Base-by-base conservation (phyloP, 177 flowering plant genomes). In the Telopea speciosissima region DNA sequence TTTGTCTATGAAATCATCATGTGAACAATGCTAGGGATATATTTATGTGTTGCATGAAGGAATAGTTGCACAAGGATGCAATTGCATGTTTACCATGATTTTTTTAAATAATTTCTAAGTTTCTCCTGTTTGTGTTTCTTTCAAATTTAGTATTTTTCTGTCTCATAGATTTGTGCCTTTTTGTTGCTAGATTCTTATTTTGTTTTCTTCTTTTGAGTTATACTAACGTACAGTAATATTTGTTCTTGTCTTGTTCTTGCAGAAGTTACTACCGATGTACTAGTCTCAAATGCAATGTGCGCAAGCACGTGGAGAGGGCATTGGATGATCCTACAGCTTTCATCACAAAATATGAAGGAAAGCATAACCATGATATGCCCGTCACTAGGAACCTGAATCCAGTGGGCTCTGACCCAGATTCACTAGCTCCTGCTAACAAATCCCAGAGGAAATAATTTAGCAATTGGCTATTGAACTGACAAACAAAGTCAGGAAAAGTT, bases 201-300 rank as follows among this genome's bases (percentile, higher is more conserved):
- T 36, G 19, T 49, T 49, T 49, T 49, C 54, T 49, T 49, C 54
- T 49, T 49, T 49, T 5, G 4, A 11, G 16, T 49, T 16, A 49
- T 13, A 5, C 54, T 16, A 23, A 8, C 13, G 7, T 45, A n/a
- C 25, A 22, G 17, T 45, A 44, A 42, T 24, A 11, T 24, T 66
- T 42, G n/a, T 45, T 44, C 21, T 23, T 14, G 22, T 42, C 17
- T 68, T 74, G 62, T 24, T 73, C 65, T 77, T 81, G 83, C 90
- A 94, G 99, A 78, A 92, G 99, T 75, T 94, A 94, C 78, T 94
- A 90, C 61, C 81, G 97, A 77, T 95, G 99, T 83, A 95, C 97
- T 21, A 83, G 78, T 75, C 80, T 80, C 70, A 88, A 83, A 68
- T 95, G 99, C 86, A 89, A 84, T 40, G 97, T 84, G 68, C 85